Conservation (phyloP, 2,329 filamentous ascomycete genomes). For the Colletotrichum sp. region DNA sequence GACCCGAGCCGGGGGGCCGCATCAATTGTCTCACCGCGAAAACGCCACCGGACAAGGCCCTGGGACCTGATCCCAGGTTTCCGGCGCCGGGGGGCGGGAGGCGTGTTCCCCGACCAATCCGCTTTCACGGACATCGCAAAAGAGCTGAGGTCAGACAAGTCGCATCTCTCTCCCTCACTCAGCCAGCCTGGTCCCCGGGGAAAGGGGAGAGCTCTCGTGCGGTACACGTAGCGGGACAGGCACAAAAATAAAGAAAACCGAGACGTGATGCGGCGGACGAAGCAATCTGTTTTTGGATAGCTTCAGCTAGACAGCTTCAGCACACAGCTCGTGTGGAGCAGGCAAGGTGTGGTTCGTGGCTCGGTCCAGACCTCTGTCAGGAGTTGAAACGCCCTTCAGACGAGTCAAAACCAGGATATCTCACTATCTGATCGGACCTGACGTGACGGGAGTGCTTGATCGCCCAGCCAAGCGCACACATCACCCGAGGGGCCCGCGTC, state of each 20-base stretch:
- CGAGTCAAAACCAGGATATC: not conserved
- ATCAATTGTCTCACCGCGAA: not conserved
- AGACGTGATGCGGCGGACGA: not conserved
- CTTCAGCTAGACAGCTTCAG: not conserved
- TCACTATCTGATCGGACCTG: not conserved
- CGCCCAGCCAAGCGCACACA: not conserved
- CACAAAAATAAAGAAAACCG: not conserved
- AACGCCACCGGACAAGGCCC: not conserved
- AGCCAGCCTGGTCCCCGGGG: not conserved
- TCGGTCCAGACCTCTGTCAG: not conserved
- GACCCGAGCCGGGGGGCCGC: not conserved
- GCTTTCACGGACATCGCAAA: not conserved
- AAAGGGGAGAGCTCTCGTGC: not conserved
- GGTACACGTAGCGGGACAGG: not conserved
- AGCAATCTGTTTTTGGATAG: not conserved
- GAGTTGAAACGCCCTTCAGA: slow-evolving; percentile 1
- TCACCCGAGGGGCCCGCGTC: not conserved
- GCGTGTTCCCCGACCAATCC: not conserved
- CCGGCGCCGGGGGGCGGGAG: not conserved
- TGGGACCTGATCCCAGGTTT: not conserved
- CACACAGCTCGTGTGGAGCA: not conserved
- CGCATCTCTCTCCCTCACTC: not conserved
- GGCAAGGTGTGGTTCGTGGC: not conserved
- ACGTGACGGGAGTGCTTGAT: not conserved
- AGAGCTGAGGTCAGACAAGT: not conserved